Base-by-base conservation (phyloP, 2,329 filamentous ascomycete species). In the Podosphaera leucotricha region DNA sequence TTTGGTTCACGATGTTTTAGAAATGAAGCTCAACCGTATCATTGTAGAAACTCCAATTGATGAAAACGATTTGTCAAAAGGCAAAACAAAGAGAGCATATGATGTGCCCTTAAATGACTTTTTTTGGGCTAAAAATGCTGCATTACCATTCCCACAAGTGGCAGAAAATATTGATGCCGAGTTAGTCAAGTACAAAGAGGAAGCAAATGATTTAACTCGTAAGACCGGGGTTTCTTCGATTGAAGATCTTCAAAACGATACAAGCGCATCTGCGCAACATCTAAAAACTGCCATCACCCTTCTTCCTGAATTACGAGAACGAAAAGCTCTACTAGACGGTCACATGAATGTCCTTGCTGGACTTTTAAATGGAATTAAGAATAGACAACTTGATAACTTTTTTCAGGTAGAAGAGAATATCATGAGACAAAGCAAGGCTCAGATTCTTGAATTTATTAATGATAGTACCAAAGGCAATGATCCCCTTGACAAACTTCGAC, bases 261-360 rank as follows among this genome's bases (percentile, higher is more conserved):
- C 80, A 1, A 81, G 79, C 53, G 77, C 84, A 35, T 92, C 84
- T 46, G 86, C 90, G 15, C 83, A 92, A 54, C 90, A 98, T 59
- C 70, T 98, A 39, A 98, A 95, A 62, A 84, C 86, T 2, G 92
- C 87, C 11, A 93, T 98, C 54, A 92, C 87, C 0, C 66, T 93
- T 19, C 67, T 98, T 13, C 92, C 90, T 0, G 87, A 95, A 60
- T 68, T 98, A 51, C 71, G 85, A 49, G 90, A 95, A 60, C 77
- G 90, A 47, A 98, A 98, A 59, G 77, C 78, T n/a, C 72, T 79
- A 18, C 71, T 98, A 4, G 90, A 94, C 58, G 95, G 94, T 81
- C 90, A 98, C 60, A 98, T 98, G 90, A 94, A 92, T 58, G 93
- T 95, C 47, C 69, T 92, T 2, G 87, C 86, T 1, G 82, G 83